Evolutionary conservation across 495 filamentous ascomycete genomes (phyloP).

Genomic region (Talaromyces trachyspermus): DNA sequence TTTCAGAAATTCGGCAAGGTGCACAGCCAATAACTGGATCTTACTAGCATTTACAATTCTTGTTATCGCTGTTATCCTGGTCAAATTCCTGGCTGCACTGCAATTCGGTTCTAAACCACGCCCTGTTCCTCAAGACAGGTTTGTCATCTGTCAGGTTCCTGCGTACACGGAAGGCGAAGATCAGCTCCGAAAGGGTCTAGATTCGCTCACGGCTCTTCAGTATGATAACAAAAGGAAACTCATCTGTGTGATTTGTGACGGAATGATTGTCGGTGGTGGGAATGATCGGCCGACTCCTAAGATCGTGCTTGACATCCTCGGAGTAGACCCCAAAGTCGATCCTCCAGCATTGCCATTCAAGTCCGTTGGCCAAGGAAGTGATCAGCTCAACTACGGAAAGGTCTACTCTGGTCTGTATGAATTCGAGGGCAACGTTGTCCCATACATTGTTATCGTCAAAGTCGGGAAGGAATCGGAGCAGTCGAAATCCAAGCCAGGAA

Average conservation of each 20-base stretch:
- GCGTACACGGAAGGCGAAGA: slow-evolving; percentile 98
- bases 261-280: slow-evolving; percentile 92
- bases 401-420: slow-evolving; percentile 98
- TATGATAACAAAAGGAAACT: slow-evolving; percentile 98
- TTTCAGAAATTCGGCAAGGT: slow-evolving; percentile 68
- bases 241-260: slow-evolving; percentile 88
- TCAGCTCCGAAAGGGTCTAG: slow-evolving; percentile 80
- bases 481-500: slow-evolving; percentile 84
- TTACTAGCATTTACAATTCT: slow-evolving; percentile 79
- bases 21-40: slow-evolving; percentile 88
- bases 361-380: slow-evolving; percentile 79
- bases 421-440: slow-evolving; percentile 94
- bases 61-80: slow-evolving; percentile 67
- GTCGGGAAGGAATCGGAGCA: slow-evolving; percentile 95
- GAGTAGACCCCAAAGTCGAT: slow-evolving; percentile 94
- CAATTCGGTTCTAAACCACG: slow-evolving; percentile 90
- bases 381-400: slow-evolving; percentile 96
- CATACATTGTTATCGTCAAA: slow-evolving; percentile 93
- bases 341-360: slow-evolving; percentile 90
- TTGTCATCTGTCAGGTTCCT: slow-evolving; percentile 96
- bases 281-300: slow-evolving; percentile 96
- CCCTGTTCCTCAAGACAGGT: slow-evolving; percentile 89
- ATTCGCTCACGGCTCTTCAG: slow-evolving; percentile 86
- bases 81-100: slow-evolving; percentile 90
- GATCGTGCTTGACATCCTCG: slow-evolving; percentile 94